Percentiles rank a stretch among this genome's conserved stretches.
Evolutionary conservation across 345 rosid species (phyloP).

Genomic region (Cardamine occulta): DNA sequence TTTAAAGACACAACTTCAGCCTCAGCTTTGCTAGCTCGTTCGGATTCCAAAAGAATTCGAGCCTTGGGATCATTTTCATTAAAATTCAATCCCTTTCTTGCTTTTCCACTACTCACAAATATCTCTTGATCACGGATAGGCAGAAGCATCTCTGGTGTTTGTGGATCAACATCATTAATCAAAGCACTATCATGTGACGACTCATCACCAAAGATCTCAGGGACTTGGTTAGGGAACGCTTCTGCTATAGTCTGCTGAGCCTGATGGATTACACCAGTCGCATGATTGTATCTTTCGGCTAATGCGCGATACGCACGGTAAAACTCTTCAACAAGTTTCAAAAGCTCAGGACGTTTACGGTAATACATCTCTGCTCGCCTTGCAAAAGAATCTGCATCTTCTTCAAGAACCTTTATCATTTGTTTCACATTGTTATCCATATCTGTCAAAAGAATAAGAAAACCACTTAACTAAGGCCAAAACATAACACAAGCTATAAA

Average conservation of each 20-base stretch:
- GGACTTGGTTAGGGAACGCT: constrained; percentile 84
- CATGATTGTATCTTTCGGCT: constrained; percentile 96
- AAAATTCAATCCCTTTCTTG: constrained; percentile 77
- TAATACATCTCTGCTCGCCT: constrained; percentile 97
- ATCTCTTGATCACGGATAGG: constrained; percentile 48
- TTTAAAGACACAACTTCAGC: constrained; percentile 65
- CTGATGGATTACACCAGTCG: constrained; percentile 84
- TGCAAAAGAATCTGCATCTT: constrained; percentile 99
- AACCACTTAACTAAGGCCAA: background rate
- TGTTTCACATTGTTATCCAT: constrained; percentile 92
- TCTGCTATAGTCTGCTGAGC: constrained; percentile 90
- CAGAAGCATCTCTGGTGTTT: constrained; percentile 64
- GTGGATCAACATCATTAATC: constrained; percentile 60
- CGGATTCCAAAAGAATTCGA: constrained; percentile 66
- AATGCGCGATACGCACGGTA: constrained; percentile 94
- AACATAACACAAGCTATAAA: background rate
- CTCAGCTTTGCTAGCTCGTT: constrained; percentile 67
- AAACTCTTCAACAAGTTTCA: constrained; percentile 95
- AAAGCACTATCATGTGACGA: constrained; percentile 48
- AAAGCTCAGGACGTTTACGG: constrained; percentile 89
- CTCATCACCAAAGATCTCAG: constrained; percentile 64
- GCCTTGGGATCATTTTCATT: constrained; percentile 53
- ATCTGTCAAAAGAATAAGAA: constrained; percentile 49
- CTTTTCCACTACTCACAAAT: constrained; percentile 55
- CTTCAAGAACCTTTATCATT: constrained; percentile 94